Evolutionary conservation across 1,139 yeast species (phyloP).

Genomic region (Candida sojae): DNA sequence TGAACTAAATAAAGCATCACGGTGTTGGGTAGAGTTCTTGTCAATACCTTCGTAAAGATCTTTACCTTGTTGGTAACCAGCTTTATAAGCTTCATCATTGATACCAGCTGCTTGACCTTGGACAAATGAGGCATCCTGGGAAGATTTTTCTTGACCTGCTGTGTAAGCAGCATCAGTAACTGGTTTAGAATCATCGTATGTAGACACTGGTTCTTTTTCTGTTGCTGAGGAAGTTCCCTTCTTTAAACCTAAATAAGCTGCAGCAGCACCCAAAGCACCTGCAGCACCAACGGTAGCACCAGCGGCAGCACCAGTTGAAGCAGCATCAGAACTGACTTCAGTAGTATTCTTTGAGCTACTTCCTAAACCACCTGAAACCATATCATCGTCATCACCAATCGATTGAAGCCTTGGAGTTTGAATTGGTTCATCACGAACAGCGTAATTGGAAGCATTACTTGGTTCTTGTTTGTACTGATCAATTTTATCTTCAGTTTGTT

Average conservation of each 20-base stretch:
- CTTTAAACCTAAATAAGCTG: conserved; percentile 12
- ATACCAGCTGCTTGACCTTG: conserved; percentile 6
- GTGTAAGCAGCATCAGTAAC: neutral
- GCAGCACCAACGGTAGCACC: conserved; percentile 15
- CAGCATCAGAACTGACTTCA: neutral
- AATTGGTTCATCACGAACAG: conserved; percentile 19
- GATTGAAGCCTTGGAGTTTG: conserved; percentile 13
- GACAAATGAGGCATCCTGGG: conserved; percentile 4
- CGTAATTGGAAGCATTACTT: conserved; percentile 17
- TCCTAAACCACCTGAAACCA: neutral
- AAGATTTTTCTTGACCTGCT: neutral
- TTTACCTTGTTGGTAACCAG: conserved; percentile 11
- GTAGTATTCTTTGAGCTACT: conserved; percentile 8
- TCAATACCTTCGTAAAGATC: conserved; percentile 3
- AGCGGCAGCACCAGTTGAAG: conserved; percentile 11
- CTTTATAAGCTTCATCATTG: conserved; percentile 8
- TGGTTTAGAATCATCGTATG: neutral
- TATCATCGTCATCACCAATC: conserved; percentile 9
- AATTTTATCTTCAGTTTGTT: conserved; percentile 11
- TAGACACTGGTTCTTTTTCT: neutral
- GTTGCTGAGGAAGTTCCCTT: neutral
- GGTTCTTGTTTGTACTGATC: conserved; percentile 11
- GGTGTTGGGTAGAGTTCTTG: conserved; percentile 3
- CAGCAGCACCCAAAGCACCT: conserved; percentile 15
- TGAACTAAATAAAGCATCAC: neutral